Conservation (phyloP, 768 basidiomycete genomes). For the Lentinula edodes region DNA sequence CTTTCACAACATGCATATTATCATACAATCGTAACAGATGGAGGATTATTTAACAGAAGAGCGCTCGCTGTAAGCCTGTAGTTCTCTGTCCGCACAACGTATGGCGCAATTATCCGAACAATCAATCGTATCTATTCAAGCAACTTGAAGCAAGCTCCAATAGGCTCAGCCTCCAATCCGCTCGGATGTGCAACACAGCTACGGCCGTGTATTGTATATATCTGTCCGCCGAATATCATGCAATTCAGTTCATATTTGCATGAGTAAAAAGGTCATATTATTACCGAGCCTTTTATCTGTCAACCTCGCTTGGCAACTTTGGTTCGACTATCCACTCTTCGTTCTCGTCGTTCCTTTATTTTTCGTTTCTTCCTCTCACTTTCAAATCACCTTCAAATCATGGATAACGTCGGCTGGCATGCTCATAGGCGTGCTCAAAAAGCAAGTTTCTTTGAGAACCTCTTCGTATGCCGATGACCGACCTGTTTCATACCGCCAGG, state of each 20-base stretch:
- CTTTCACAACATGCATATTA: neutral
- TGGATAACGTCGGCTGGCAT: constrained; percentile 80
- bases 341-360: neutral
- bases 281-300: neutral
- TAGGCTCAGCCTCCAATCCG: neutral
- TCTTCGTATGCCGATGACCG: constrained; percentile 2
- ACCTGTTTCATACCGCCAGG: constrained; percentile 13
- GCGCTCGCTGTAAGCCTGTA: too few relatives aligned
- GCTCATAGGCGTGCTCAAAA: constrained; percentile 58
- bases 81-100: too few relatives aligned
- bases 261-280: neutral
- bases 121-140: too few relatives aligned
- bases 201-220: too few relatives aligned
- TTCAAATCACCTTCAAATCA: constrained; percentile 18
- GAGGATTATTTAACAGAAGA: neutral
- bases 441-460: constrained; percentile 29
- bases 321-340: neutral
- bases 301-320: neutral
- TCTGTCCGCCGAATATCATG: neutral
- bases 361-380: constrained; percentile 23
- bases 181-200: too few relatives aligned
- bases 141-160: too few relatives aligned
- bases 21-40: neutral
- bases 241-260: neutral
- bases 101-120: too few relatives aligned